These are phyloP conservation scores for Zalaria sp. DNA, from an alignment of 2,329 filamentous ascomycete species.

Conservation along the genomic window DNA sequence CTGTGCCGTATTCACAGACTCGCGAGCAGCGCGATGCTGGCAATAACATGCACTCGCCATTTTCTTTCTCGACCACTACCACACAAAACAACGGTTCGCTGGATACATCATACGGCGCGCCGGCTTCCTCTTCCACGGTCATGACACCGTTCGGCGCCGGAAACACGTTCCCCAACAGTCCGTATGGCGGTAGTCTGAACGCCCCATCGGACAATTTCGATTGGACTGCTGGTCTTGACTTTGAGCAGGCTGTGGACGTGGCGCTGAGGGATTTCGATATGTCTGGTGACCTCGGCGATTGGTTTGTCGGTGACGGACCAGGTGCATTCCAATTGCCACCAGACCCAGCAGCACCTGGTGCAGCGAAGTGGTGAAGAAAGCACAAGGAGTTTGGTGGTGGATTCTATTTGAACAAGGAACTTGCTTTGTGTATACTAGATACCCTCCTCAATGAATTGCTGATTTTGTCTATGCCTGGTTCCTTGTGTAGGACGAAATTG, in stretches of 20 bases:
- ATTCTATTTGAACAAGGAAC: no score
- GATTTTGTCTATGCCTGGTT: no score
- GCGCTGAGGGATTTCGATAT: constrained; percentile 6
- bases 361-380: no score
- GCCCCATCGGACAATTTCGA: no score
- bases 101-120: constrained; percentile 1
- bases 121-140: constrained; percentile 2
- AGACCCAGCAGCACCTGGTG: no score
- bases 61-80: constrained; percentile 3
- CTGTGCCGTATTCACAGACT: not conserved
- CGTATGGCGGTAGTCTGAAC: no score
- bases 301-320: constrained; percentile 4
- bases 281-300: constrained; percentile 6
- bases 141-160: not conserved
- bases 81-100: not conserved
- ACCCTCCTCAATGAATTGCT: no score
- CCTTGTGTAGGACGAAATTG: no score
- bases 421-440: no score
- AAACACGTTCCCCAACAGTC: no score
- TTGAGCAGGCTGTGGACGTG: constrained; percentile 7
- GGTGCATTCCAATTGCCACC: constrained; percentile 3
- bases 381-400: no score
- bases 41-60: not conserved
- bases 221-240: constrained; percentile 7
- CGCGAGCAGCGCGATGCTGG: not conserved